Evolutionary conservation across 2,329 filamentous ascomycete genomes (phyloP), one percentile per base, ranked within the genome.

Genomic region (Sclerotinia subarctica): DNA sequence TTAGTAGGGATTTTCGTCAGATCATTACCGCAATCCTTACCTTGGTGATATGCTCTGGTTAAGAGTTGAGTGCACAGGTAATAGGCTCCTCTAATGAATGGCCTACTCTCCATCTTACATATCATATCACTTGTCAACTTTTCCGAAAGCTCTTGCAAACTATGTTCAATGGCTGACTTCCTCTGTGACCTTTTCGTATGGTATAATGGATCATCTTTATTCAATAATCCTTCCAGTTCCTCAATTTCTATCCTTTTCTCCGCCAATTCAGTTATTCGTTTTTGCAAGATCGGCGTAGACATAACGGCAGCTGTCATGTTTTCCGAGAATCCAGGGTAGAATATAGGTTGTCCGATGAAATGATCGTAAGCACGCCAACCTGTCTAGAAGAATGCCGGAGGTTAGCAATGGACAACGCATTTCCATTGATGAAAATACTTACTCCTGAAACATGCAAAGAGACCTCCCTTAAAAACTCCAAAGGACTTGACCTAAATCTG

Each of bases 101-200:
- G 83, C 77, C 94, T 96, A 82, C 90, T 96, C 79, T 99, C 95
- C 85, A 98, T 94, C 80, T 99, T 99, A 85, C 94, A 98, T 70
- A 99, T 97, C 95, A 99, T 98, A 71, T 90, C 88, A 76, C 97
- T 93, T 32, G 93, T 92, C 85, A 95, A 89, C 72, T 90, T 89
- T 71, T 95, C 92, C 5, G 92, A 91, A 5, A 97, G 89, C 76
- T 97, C 89, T 66, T 88, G 84, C 57, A 99, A 81, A 68, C 89
- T 89, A 49, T 83, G 82, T 76, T 93, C 88, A 67, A 98, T 86
- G 74, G 90, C 87, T 67, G 80, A 82, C 65, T 83, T 86, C 67
- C 86, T 82, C 70, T 84, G 84, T 5, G 81, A 80, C 67, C 84
- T 82, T 77, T 87, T 82, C 69, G 81, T 74, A 57, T 79, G 75